These are phyloP conservation scores for Lactifluus rugatus DNA, from an alignment of 768 basidiomycete genomes.

Conservation along the genomic window DNA sequence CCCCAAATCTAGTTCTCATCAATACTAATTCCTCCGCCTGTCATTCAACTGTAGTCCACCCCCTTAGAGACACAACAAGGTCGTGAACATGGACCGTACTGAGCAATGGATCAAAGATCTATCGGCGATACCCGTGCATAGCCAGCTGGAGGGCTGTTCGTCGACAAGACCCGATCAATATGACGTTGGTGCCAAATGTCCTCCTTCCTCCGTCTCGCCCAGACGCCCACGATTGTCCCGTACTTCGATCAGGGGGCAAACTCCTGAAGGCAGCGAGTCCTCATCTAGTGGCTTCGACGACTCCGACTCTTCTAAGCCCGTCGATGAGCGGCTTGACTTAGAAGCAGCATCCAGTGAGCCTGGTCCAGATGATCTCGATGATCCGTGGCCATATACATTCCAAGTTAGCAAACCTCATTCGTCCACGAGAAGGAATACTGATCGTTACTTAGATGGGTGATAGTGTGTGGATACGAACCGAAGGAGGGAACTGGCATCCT, in stretches of 20 bases:
- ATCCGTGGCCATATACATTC: conserved; percentile 19
- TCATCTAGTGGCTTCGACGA: not conserved
- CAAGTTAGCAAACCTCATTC: not conserved
- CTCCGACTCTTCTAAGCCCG: not conserved
- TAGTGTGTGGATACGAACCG: conserved; percentile 18
- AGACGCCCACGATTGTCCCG: not conserved
- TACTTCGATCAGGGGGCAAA: not conserved
- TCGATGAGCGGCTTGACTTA: not conserved
- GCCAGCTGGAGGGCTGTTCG: not conserved
- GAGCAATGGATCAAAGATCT: conserved; percentile 3
- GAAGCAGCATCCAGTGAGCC: conserved; percentile 4
- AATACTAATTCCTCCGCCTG: not conserved
- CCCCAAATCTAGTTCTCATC: not conserved
- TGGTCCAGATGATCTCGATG: conserved; percentile 17
- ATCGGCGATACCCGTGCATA: not conserved
- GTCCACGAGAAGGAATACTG: not conserved
- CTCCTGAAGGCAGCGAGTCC: not conserved
- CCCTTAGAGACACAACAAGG: not conserved
- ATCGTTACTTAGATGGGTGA: conserved; percentile 11
- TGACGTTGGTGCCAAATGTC: not conserved
- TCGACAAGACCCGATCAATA: not conserved
- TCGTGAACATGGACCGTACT: conserved; percentile 1
- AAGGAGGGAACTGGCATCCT: conserved; percentile 16
- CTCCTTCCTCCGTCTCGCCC: not conserved
- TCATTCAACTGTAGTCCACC: not conserved